Evolutionary conservation across 345 rosid species (phyloP).

Genomic region (Bruguiera gymnorhiza): DNA sequence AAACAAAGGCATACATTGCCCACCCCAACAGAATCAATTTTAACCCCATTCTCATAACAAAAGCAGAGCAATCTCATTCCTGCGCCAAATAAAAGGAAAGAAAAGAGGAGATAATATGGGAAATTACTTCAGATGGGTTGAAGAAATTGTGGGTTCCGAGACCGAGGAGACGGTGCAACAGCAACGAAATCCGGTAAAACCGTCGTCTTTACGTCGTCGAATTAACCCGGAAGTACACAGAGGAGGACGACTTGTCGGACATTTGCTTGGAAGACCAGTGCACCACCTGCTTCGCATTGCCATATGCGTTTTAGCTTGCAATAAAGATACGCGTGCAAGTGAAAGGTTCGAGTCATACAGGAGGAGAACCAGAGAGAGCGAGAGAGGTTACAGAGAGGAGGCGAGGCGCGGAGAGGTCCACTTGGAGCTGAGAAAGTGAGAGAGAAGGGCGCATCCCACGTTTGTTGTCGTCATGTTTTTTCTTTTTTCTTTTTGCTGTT

Average conservation of each 20-base stretch:
- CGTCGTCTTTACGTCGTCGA: constrained; percentile 10
- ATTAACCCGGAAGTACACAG: not conserved
- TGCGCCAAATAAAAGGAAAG: not conserved
- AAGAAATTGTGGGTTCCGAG: constrained; percentile 35
- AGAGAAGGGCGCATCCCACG: constrained; percentile 47
- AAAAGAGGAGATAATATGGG: not conserved
- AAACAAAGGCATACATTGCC: not conserved
- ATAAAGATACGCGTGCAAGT: not conserved
- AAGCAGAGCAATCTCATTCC: not conserved
- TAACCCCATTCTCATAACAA: not conserved
- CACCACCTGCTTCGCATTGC: constrained; percentile 26
- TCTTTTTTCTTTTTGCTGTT: not conserved
- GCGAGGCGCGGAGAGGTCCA: constrained; percentile 38
- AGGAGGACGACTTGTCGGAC: constrained; percentile 2
- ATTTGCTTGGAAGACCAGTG: constrained; percentile 21
- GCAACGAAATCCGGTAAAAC: constrained; percentile 34
- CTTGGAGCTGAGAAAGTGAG: constrained; percentile 44
- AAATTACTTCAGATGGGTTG: constrained; percentile 38
- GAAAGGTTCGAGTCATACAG: not conserved
- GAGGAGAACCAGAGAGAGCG: not conserved
- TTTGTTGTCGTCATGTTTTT: not conserved
- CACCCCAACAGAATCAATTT: not conserved
- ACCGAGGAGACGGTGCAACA: constrained; percentile 38
- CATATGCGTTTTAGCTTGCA: not conserved
- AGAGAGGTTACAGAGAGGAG: constrained; percentile 38